Evolutionary conservation across 1,284 basidiomycete genomes (phyloP).

Genomic region (Schizopora paradoxa): DNA sequence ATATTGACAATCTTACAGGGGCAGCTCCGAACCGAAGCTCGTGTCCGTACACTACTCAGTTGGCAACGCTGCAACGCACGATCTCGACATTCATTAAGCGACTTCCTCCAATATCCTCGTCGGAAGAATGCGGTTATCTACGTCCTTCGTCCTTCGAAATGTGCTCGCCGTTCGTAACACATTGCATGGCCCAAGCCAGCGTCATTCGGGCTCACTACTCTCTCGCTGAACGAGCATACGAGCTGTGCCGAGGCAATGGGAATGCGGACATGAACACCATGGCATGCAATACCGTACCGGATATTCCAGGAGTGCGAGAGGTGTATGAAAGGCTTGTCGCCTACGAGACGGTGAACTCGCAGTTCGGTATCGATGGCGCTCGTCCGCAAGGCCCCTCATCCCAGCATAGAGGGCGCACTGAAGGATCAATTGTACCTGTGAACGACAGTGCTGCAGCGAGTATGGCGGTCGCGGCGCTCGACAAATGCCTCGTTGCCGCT

Average conservation of each 20-base stretch:
- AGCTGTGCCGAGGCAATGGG: not conserved
- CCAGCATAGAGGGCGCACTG: not conserved
- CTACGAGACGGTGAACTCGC: slow-evolving; percentile 8
- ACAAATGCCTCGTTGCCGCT: slow-evolving; percentile 10
- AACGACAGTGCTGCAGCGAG: not conserved
- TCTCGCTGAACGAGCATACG: slow-evolving; percentile 7
- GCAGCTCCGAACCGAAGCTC: not conserved
- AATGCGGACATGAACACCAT: not conserved
- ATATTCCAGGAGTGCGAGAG: not conserved
- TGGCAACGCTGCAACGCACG: slow-evolving; percentile 6
- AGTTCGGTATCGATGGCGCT: not conserved
- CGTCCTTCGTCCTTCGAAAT: slow-evolving; percentile 5
- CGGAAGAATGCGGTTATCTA: too few species aligned
- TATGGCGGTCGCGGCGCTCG: slow-evolving; percentile 5
- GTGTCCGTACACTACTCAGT: not conserved
- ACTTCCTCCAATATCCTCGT: slow-evolving; percentile 2
- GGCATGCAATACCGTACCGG: not conserved
- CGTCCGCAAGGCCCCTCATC: not conserved
- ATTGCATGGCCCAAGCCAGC: slow-evolving; percentile 10
- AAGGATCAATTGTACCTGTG: not conserved
- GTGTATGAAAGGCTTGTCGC: slow-evolving; percentile 6
- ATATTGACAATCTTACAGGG: not conserved
- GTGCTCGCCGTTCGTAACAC: slow-evolving; percentile 7
- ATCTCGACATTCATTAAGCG: slow-evolving; percentile 8
- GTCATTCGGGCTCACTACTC: slow-evolving; percentile 8